phyloP scores from a whole-genome alignment of 306 rosid species.

The Biancaea sappan region DNA sequence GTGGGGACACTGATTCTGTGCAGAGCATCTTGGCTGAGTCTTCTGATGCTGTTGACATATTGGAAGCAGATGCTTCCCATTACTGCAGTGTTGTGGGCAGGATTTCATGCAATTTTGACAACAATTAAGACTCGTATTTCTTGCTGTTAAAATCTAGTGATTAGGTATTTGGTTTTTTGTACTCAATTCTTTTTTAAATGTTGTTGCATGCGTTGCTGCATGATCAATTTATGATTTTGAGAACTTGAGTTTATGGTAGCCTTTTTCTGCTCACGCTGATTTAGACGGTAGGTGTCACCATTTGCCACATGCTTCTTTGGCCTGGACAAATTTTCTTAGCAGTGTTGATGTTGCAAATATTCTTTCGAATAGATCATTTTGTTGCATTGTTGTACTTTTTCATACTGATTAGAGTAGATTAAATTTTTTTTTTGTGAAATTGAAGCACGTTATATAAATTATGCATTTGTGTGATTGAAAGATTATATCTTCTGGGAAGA shows the following conservation, averaged over 20 bases:
- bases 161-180: background rate
- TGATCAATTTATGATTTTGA: background rate
- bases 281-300: slow-evolving; percentile 19
- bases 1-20: slow-evolving; percentile 68
- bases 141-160: background rate
- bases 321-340: background rate
- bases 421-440: too few species aligned
- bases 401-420: background rate
- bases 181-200: background rate
- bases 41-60: slow-evolving; percentile 53
- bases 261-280: slow-evolving; percentile 13
- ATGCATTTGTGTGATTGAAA: too few species aligned
- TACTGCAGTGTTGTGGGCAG: background rate
- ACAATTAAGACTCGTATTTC: background rate
- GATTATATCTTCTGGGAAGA: too few species aligned
- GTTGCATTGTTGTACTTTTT: slow-evolving; percentile 24
- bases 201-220: background rate
- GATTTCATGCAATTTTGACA: background rate
- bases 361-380: background rate
- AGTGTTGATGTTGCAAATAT: slow-evolving; percentile 24
- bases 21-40: slow-evolving; percentile 61
- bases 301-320: background rate
- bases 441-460: too few species aligned
- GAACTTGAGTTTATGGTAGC: slow-evolving; percentile 3
- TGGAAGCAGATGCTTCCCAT: background rate